Evolutionary conservation across 208 protist species (phyloP).

Genomic region (Hexamita inflata): DNA sequence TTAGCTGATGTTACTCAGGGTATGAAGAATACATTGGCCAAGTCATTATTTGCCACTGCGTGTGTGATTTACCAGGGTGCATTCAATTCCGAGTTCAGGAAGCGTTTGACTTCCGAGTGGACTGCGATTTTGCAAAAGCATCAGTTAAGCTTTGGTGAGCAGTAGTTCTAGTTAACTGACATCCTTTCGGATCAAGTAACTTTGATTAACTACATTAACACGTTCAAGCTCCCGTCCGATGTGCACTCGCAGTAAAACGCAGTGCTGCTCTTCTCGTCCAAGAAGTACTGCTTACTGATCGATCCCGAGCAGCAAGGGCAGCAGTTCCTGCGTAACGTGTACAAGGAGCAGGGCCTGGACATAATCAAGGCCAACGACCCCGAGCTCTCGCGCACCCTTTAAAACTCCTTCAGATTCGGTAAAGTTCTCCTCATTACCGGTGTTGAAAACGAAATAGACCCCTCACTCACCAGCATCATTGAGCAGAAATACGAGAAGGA

Average conservation of each 20-base stretch:
- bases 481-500: constrained; percentile 79
- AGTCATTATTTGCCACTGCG: constrained; percentile 79
- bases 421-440: constrained; percentile 88
- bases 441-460: constrained; percentile 92
- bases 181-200: constrained; percentile 88
- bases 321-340: constrained; percentile 90
- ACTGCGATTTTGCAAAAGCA: constrained; percentile 60
- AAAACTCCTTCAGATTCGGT: constrained; percentile 87
- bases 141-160: constrained; percentile 55
- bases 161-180: constrained; percentile 79
- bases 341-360: constrained; percentile 69
- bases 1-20: constrained; percentile 63
- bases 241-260: constrained; percentile 94
- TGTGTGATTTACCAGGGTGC: constrained; percentile 93
- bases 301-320: constrained; percentile 95
- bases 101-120: constrained; percentile 68
- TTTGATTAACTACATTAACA: constrained; percentile 70
- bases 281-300: constrained; percentile 86
- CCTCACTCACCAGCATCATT: constrained; percentile 87
- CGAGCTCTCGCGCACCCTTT: constrained; percentile 85
- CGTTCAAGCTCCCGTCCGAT: constrained; percentile 81
- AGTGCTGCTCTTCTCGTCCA: constrained; percentile 70
- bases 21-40: no score
- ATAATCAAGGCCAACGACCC: constrained; percentile 76
- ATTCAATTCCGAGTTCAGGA: constrained; percentile 78